Conservation (phyloP, 140 eudicot species). For the Stevia rebaudiana region DNA sequence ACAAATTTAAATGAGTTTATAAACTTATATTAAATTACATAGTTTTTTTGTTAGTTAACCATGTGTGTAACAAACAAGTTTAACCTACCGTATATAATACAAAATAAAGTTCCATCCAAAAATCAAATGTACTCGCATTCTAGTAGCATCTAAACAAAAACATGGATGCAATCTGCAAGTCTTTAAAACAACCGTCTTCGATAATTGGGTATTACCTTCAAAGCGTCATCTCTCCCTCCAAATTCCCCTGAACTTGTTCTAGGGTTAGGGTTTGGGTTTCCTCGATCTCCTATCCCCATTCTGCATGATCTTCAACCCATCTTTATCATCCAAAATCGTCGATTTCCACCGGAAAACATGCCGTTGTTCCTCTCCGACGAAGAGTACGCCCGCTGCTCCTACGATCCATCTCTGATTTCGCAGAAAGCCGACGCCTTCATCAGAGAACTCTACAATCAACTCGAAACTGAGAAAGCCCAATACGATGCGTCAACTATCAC, state of each 20-base stretch:
- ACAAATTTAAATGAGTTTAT: no score
- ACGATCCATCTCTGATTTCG: conserved; percentile 55
- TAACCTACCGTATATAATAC: no score
- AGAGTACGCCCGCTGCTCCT: conserved; percentile 50
- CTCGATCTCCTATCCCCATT: neutral
- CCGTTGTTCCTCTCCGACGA: conserved; percentile 79
- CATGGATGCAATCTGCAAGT: no score
- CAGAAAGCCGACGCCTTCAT: conserved; percentile 82
- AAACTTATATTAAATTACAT: no score
- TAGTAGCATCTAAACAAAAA: no score
- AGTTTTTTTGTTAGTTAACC: no score
- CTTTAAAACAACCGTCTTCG: neutral
- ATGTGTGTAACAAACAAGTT: no score
- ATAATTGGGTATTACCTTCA: conserved; percentile 16
- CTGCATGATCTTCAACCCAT: conserved; percentile 11
- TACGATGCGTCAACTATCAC: conserved; percentile 85
- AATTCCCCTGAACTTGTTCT: conserved; percentile 13
- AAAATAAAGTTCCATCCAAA: no score
- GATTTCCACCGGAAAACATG: conserved; percentile 33
- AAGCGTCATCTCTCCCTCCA: conserved; percentile 39
- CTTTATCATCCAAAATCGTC: neutral
- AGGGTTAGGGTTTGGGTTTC: conserved; percentile 47
- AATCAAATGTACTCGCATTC: no score
- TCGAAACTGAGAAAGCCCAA: conserved; percentile 82
- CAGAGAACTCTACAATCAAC: conserved; percentile 44